Evolutionary conservation across 2,329 filamentous ascomycete genomes (phyloP), one percentile per base, ranked within the genome.

Genomic region (Monosporascus sp.): DNA sequence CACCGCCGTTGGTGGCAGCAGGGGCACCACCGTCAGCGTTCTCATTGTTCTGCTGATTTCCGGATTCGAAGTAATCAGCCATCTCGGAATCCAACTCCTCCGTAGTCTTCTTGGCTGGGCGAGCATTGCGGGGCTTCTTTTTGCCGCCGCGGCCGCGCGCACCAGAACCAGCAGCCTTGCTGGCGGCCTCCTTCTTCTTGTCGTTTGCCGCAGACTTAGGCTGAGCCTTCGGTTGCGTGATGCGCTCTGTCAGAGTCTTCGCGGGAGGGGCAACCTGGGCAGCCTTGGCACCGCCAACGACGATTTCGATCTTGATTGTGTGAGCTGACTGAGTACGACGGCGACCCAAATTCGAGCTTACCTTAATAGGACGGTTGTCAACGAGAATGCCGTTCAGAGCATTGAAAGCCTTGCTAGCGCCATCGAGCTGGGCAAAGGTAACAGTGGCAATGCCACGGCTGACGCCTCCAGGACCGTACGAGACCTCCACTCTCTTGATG

Each of bases 81-180:
- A 99, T 99, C 72, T 99, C 94, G 5, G 90, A 91, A 70, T 99
- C 94, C 25, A 99, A 84, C 75, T 99, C 92, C 69, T 96, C 93
- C 1, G 88, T 85, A 0, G 91, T 96, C 88, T 97, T 97, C 76
- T 95, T 78, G 65, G 85, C 75, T 61, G 87, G 79, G 64, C 87
- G 83, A 59, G 80, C 76, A 65, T 76, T 87, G 61, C 85, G 84
- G 43, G 68, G 71, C 57, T 79, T 76, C 55, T 74, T 73, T 68
- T 78, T 81, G 58, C 74, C 75, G 45, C 72, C 76, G 57, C 74
- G 76, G 51, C 75, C 76, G 47, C 69, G 74, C 51, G 65, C 71
- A 72, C 77, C 59, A 62, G 69, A 68, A 60, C 61, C 69, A 44
- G 65, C 68, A 49, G 72, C 70, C 62, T 76, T 78, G 47, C 75